Conservation (phyloP, 1,139 yeast genomes). For the Wickerhamomyces sp. region DNA sequence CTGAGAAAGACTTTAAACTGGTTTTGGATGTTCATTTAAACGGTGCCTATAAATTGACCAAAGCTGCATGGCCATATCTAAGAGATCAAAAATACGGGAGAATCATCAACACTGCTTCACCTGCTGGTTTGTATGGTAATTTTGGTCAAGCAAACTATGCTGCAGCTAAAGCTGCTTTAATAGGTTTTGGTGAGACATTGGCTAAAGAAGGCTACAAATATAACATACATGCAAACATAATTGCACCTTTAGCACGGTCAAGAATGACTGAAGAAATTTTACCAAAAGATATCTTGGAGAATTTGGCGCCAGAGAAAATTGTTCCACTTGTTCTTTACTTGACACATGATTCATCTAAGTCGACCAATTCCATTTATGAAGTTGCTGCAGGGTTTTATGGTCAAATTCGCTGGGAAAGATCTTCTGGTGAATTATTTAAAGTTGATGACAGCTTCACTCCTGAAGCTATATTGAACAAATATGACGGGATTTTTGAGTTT, state of each 20-base stretch:
- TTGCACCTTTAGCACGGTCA: conserved; percentile 93
- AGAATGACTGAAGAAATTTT: conserved; percentile 92
- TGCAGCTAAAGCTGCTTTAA: conserved; percentile 86
- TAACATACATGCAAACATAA: conserved; percentile 79
- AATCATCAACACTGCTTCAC: conserved; percentile 87
- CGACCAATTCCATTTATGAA: conserved; percentile 78
- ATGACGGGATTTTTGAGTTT: conserved; percentile 62
- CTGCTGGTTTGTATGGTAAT: conserved; percentile 95
- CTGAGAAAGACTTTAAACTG: conserved; percentile 70
- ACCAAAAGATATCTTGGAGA: conserved; percentile 80
- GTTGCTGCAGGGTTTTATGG: conserved; percentile 93
- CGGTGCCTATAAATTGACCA: conserved; percentile 83
- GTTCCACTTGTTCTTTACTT: conserved; percentile 86
- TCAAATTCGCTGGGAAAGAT: conserved; percentile 93
- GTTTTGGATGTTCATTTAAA: conserved; percentile 84
- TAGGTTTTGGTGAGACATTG: conserved; percentile 89
- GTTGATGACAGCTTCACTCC: conserved; percentile 79
- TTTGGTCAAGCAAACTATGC: conserved; percentile 97
- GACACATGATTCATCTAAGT: conserved; percentile 54
- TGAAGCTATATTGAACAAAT: conserved; percentile 72
- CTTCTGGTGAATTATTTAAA: conserved; percentile 80
- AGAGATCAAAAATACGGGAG: conserved; percentile 84
- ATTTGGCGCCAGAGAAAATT: conserved; percentile 80
- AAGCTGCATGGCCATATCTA: conserved; percentile 92
- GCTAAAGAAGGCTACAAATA: conserved; percentile 90